Conservation (phyloP, 441 rosid species). For the Erodium trifolium region DNA sequence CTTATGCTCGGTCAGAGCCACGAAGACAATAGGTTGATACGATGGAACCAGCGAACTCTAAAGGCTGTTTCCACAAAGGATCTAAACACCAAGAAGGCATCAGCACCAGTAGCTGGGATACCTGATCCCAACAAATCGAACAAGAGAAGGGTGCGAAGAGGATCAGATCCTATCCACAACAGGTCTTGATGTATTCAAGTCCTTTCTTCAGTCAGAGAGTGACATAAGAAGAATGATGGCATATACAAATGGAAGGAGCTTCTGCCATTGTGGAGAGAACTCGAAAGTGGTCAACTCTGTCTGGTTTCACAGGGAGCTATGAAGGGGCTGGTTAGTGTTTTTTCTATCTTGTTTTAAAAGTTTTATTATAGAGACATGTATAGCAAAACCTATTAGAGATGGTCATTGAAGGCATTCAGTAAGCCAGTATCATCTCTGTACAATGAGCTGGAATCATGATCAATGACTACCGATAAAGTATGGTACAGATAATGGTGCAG, state of each 20-base stretch:
- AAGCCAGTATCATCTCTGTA: conserved; percentile 23
- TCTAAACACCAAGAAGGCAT: conserved; percentile 28
- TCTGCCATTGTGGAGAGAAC: conserved; percentile 32
- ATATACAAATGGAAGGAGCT: conserved; percentile 24
- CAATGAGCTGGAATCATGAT: conserved; percentile 26
- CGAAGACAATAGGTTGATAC: too few relatives aligned
- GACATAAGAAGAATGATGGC: background rate
- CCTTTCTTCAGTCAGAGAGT: conserved; percentile 25
- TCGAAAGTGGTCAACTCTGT: conserved; percentile 18
- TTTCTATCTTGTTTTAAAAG: conserved; percentile 22
- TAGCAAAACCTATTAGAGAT: conserved; percentile 28
- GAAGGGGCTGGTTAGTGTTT: conserved; percentile 30
- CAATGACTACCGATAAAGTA: conserved; percentile 13
- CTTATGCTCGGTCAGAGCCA: background rate
- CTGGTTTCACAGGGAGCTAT: conserved; percentile 15
- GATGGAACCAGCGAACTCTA: conserved; percentile 31
- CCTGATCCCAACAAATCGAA: conserved; percentile 50
- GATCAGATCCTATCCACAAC: conserved; percentile 96
- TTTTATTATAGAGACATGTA: conserved; percentile 36
- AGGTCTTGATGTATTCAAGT: conserved; percentile 34
- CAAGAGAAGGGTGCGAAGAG: conserved; percentile 74
- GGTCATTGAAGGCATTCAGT: conserved; percentile 22
- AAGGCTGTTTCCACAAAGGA: conserved; percentile 19
- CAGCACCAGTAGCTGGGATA: conserved; percentile 27
- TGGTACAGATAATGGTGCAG: conserved; percentile 18